Evolutionary conservation across 208 protist species (phyloP).

Genomic region (Leishmania aethiopica): DNA sequence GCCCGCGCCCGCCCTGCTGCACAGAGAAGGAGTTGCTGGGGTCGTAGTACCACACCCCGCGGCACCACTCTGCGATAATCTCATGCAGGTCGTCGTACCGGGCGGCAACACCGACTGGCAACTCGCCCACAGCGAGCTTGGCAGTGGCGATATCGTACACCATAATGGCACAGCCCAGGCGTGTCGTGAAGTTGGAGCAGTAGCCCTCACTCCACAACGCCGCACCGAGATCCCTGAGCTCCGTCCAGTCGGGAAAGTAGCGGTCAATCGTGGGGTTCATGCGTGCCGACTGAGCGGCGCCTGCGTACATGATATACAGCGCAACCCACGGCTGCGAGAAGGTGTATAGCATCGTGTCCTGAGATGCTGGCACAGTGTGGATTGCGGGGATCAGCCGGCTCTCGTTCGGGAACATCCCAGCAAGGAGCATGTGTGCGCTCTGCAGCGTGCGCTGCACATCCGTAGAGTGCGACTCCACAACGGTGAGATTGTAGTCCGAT

Average conservation of each 20-base stretch:
- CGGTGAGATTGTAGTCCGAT: slow-evolving; percentile 38
- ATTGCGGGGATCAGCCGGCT: slow-evolving; percentile 46
- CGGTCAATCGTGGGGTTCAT: slow-evolving; percentile 26
- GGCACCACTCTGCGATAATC: slow-evolving; percentile 13
- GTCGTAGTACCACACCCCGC: slow-evolving; percentile 33
- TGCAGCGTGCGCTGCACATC: slow-evolving; percentile 54
- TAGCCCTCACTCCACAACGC: slow-evolving; percentile 34
- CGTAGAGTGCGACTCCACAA: slow-evolving; percentile 52
- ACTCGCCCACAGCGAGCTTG: slow-evolving; percentile 14
- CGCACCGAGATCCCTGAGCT: slow-evolving; percentile 30
- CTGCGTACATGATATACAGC: slow-evolving; percentile 19
- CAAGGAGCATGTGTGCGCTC: slow-evolving; percentile 40
- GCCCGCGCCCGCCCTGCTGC: slow-evolving; percentile 47
- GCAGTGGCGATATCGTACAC: slow-evolving; percentile 51
- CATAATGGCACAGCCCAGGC: slow-evolving; percentile 25
- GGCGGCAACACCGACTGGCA: slow-evolving; percentile 8
- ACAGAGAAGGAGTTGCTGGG: slow-evolving; percentile 24
- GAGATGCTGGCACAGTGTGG: slow-evolving; percentile 23
- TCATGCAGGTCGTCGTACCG: slow-evolving; percentile 38
- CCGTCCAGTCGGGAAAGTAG: slow-evolving; percentile 23
- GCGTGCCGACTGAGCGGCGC: slow-evolving; percentile 3
- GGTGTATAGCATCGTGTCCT: slow-evolving; percentile 32
- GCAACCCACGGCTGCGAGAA: slow-evolving; percentile 25
- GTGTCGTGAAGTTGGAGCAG: slow-evolving; percentile 33
- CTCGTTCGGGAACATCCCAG: slow-evolving; percentile 34